Percentiles rank a stretch among this genome's conserved stretches.
These are phyloP conservation scores for Fusarium nanum DNA, from an alignment of 2,329 filamentous ascomycete genomes.

Conservation along the genomic window DNA sequence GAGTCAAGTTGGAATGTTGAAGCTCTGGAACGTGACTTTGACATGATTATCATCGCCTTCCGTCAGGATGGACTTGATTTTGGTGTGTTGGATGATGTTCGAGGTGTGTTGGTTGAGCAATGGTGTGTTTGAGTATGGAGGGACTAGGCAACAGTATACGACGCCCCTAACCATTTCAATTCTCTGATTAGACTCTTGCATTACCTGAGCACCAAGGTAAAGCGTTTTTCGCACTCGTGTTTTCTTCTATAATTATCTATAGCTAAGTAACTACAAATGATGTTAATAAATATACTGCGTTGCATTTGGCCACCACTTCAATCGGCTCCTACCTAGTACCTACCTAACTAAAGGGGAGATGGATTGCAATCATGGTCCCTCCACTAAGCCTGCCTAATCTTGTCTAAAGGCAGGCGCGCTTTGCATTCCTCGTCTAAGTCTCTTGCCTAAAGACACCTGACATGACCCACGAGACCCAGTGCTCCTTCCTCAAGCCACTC, in stretches of 20 bases:
- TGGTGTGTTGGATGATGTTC: constrained; percentile 51
- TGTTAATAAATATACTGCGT: neutral
- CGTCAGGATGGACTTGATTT: constrained; percentile 58
- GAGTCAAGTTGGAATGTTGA: constrained; percentile 54
- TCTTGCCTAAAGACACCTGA: neutral
- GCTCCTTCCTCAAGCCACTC: neutral
- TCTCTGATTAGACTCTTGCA: neutral
- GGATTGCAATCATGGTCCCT: neutral
- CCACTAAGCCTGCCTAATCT: neutral
- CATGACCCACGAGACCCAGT: too few species aligned
- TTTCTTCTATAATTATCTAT: neutral
- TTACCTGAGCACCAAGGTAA: neutral
- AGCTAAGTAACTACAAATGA: neutral
- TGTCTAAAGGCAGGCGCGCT: neutral
- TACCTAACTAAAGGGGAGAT: too few species aligned
- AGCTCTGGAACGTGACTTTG: constrained; percentile 53
- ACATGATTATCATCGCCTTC: constrained; percentile 58
- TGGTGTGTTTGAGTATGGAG: constrained; percentile 50
- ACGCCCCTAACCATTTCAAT: neutral
- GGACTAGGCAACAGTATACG: neutral
- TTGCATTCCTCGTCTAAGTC: neutral
- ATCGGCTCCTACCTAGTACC: too few species aligned
- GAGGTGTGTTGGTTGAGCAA: constrained; percentile 53
- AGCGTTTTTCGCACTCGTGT: neutral
- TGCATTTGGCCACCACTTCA: neutral